Evolutionary conservation across 2,329 filamentous ascomycete genomes (phyloP).

Genomic region (Curvularia verruculosa): DNA sequence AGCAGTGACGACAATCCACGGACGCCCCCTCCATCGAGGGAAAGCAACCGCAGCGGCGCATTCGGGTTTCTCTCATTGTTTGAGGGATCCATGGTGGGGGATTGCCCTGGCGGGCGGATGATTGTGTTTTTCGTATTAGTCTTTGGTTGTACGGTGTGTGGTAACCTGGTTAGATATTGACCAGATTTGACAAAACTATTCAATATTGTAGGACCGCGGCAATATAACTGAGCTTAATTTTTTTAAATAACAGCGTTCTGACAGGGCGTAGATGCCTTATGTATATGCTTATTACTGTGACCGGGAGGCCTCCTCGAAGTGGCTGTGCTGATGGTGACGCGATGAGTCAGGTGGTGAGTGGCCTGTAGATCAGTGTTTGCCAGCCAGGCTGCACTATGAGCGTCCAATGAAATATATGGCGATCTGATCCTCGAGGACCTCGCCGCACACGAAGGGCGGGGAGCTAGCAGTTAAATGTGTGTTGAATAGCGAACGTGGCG

Average conservation of each 20-base stretch:
- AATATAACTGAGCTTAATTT: no score
- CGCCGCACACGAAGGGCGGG: not conserved
- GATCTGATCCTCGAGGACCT: not conserved
- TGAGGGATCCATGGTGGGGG: slow-evolving; percentile 31
- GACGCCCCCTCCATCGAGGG: slow-evolving; percentile 50
- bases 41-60: slow-evolving; percentile 44
- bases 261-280: no score
- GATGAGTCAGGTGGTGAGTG: slow-evolving; percentile 8
- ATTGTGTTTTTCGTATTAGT: not conserved
- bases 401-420: slow-evolving; percentile 14
- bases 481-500: no score
- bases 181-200: no score
- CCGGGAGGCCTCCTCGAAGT: slow-evolving; percentile 9
- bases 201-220: no score
- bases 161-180: not conserved
- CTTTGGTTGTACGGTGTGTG: not conserved
- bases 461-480: slow-evolving; percentile 13
- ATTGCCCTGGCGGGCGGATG: slow-evolving; percentile 1
- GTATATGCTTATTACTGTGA: slow-evolving; percentile 7
- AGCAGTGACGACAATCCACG: slow-evolving; percentile 48
- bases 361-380: slow-evolving; percentile 14
- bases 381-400: slow-evolving; percentile 23
- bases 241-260: no score
- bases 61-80: slow-evolving; percentile 38
- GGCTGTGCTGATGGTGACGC: slow-evolving; percentile 1